Percentiles rank a stretch among this genome's conserved stretches.
These are phyloP conservation scores for Fusarium hainanense DNA, from an alignment of 2,329 filamentous ascomycete genomes.

Conservation along the genomic window DNA sequence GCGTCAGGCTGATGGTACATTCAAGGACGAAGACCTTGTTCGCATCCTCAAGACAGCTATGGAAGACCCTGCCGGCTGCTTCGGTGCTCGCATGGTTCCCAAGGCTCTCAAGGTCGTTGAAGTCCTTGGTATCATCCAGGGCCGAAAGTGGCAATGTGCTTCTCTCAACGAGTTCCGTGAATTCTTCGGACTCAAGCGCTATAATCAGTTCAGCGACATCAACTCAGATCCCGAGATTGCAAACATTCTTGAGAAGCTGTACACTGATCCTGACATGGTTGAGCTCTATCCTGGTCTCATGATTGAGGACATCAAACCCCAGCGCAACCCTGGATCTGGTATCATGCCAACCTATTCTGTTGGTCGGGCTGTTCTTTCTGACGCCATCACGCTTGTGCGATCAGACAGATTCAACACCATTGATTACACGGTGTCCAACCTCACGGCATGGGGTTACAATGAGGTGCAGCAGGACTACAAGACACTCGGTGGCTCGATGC, in stretches of 20 bases:
- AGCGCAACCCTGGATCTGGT: slow-evolving; percentile 59
- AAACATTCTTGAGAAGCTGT: slow-evolving; percentile 66
- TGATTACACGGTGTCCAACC: slow-evolving; percentile 56
- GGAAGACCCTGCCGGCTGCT: slow-evolving; percentile 69
- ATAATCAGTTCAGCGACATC: slow-evolving; percentile 68
- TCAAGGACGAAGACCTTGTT: slow-evolving; percentile 68
- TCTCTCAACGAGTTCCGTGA: slow-evolving; percentile 73
- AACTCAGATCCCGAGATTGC: slow-evolving; percentile 67
- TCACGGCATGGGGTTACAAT: slow-evolving; percentile 59
- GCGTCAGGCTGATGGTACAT: slow-evolving; percentile 62
- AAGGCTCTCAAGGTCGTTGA: slow-evolving; percentile 69
- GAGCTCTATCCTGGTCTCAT: slow-evolving; percentile 77
- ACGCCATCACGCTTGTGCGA: slow-evolving; percentile 69
- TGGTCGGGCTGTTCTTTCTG: slow-evolving; percentile 66
- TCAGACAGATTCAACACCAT: slow-evolving; percentile 69
- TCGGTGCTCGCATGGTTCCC: slow-evolving; percentile 69
- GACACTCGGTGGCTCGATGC: slow-evolving; percentile 56
- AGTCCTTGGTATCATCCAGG: slow-evolving; percentile 70
- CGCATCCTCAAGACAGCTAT: slow-evolving; percentile 67
- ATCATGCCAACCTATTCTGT: slow-evolving; percentile 60
- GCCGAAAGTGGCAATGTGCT: slow-evolving; percentile 69
- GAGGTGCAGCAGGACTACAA: slow-evolving; percentile 47
- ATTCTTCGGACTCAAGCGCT: slow-evolving; percentile 69
- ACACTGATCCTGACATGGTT: slow-evolving; percentile 72
- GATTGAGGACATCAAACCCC: slow-evolving; percentile 66